Percentiles rank a stretch among this genome's conserved stretches.
Evolutionary conservation across 1,284 basidiomycete genomes (phyloP).

Genomic region (Puccinia hordei): DNA sequence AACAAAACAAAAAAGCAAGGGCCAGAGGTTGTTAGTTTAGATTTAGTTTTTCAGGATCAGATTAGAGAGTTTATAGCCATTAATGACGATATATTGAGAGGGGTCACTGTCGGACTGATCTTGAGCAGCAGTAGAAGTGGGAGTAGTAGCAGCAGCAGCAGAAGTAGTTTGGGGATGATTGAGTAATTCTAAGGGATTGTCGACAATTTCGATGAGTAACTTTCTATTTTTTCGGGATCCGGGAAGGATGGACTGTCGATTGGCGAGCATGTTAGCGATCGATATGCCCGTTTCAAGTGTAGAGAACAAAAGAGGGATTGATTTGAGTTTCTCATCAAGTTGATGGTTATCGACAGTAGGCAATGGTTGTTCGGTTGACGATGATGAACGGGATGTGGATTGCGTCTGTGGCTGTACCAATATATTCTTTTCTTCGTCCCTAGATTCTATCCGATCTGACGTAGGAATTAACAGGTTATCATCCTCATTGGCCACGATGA

Average conservation of each 20-base stretch:
- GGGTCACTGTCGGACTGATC: neutral
- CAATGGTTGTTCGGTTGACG: neutral
- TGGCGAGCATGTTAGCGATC: neutral
- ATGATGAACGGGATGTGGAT: neutral
- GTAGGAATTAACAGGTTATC: constrained; percentile 34
- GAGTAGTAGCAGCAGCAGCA: too few relatives aligned
- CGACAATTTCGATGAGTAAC: neutral
- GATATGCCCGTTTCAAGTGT: neutral
- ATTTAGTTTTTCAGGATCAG: neutral
- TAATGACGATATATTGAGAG: constrained; percentile 4
- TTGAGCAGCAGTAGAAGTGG: neutral
- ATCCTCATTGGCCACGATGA: constrained; percentile 27
- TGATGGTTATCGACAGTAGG: neutral
- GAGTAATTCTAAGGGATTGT: neutral
- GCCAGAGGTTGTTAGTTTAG: too few relatives aligned
- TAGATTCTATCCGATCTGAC: constrained; percentile 9
- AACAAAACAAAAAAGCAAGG: too few relatives aligned
- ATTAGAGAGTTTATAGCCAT: constrained; percentile 23
- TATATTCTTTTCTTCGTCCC: neutral
- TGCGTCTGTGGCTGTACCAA: neutral
- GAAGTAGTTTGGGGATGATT: neutral
- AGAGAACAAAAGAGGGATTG: constrained; percentile 16
- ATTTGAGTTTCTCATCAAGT: neutral
- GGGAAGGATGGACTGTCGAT: neutral
- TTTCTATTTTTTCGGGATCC: neutral